phyloP scores from a whole-genome alignment of 306 rosid species.

The Canavalia gladiata region DNA sequence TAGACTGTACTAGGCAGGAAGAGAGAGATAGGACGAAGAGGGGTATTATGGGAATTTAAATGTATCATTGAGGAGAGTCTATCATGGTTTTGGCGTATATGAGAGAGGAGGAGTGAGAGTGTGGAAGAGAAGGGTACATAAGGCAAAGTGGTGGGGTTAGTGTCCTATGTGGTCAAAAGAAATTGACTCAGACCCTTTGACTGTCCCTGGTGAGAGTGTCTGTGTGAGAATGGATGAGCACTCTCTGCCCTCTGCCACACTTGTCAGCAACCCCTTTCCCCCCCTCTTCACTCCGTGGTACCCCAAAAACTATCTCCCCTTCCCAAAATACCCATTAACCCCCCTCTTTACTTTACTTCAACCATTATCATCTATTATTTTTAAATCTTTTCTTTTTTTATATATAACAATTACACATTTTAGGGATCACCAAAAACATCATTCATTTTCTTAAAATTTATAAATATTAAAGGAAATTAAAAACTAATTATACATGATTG shows the following conservation, averaged over 20 bases:
- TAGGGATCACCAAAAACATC: too few species aligned
- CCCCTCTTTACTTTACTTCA: background rate
- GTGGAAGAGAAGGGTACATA: background rate
- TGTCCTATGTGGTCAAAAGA: constrained; percentile 62
- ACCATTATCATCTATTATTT: too few species aligned
- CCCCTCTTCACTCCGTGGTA: constrained; percentile 41
- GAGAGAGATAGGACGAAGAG: constrained; percentile 46
- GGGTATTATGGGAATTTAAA: constrained; percentile 49
- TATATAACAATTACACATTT: too few species aligned
- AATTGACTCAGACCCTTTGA: constrained; percentile 57
- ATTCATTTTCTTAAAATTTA: too few species aligned
- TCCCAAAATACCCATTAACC: constrained; percentile 36
- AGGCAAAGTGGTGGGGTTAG: constrained; percentile 44
- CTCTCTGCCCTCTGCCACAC: constrained; percentile 50
- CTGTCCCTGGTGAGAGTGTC: constrained; percentile 45
- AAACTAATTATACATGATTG: too few species aligned
- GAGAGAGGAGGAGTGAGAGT: background rate
- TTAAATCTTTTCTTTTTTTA: too few species aligned
- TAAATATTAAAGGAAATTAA: too few species aligned
- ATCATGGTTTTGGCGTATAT: constrained; percentile 57
- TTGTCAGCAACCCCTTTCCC: constrained; percentile 48
- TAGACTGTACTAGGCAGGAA: constrained; percentile 37
- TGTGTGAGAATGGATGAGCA: constrained; percentile 23
- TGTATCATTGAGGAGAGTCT: constrained; percentile 48
- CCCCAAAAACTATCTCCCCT: constrained; percentile 20